A percentile compares a stretch with the other conserved stretches of the same genome.
Evolutionary conservation across 805 yeast genomes (phyloP).

Genomic region (Wickerhamiella dianesei): DNA sequence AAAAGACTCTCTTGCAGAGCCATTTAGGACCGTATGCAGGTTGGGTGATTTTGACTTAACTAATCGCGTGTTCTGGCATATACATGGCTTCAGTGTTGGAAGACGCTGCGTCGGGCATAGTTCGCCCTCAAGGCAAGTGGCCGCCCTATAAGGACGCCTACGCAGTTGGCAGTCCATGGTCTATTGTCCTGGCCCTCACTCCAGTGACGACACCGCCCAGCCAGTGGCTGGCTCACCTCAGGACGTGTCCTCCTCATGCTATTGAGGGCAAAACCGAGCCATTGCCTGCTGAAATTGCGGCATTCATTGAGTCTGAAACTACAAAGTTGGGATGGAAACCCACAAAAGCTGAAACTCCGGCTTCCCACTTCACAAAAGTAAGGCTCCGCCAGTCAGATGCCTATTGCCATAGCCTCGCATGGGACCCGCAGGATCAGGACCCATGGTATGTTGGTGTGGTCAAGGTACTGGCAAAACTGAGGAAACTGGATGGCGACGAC

Average conservation of each 20-base stretch:
- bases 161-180: conserved; percentile 17
- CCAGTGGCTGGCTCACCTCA: conserved; percentile 3
- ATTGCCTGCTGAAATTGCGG: conserved; percentile 1
- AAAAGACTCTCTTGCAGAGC: background rate
- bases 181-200: conserved; percentile 19
- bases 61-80: too few relatives aligned
- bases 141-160: background rate
- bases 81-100: background rate
- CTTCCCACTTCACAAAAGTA: conserved; percentile 19
- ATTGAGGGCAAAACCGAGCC: conserved; percentile 6
- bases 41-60: background rate
- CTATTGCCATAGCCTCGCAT: conserved; percentile 13
- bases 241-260: conserved; percentile 4
- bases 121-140: background rate
- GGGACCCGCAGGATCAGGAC: conserved; percentile 10
- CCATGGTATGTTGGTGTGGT: conserved; percentile 24
- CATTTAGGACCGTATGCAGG: too few relatives aligned
- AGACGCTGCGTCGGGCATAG: background rate
- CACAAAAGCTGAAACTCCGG: conserved; percentile 3
- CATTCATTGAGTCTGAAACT: conserved; percentile 11
- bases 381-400: conserved; percentile 22
- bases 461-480: conserved; percentile 18
- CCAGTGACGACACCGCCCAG: conserved; percentile 20
- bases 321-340: conserved; percentile 16
- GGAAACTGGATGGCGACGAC: conserved; percentile 7